A percentile compares a stretch with the other conserved stretches of the same genome.
These are phyloP conservation scores for Neurospora sp. DNA, from an alignment of 495 filamentous ascomycete species.

Conservation along the genomic window DNA sequence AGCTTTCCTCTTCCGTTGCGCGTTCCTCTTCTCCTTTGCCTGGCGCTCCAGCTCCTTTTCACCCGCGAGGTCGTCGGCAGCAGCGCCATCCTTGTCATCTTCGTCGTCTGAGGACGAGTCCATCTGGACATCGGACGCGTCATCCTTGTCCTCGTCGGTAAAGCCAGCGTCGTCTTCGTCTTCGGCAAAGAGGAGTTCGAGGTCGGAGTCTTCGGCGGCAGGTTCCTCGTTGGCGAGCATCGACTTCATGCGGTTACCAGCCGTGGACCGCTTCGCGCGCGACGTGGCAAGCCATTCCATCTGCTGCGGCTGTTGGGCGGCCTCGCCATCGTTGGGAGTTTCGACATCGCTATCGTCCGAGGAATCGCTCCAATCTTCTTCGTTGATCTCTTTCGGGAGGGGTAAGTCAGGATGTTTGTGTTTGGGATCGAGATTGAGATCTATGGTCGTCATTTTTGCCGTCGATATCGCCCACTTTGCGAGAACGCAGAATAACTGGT, in stretches of 20 bases:
- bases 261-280: conserved; percentile 71
- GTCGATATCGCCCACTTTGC: not conserved
- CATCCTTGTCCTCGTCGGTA: conserved; percentile 55
- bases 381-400: conserved; percentile 14
- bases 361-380: conserved; percentile 16
- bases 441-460: not conserved
- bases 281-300: conserved; percentile 71
- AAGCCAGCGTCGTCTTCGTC: conserved; percentile 82
- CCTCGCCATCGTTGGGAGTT: conserved; percentile 13
- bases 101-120: conserved; percentile 78
- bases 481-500: not conserved
- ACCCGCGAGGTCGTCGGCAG: conserved; percentile 57
- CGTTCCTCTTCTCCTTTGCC: conserved; percentile 37
- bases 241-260: conserved; percentile 72
- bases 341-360: conserved; percentile 14
- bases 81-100: conserved; percentile 65
- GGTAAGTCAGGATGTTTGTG: not conserved
- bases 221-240: conserved; percentile 70
- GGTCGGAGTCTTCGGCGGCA: conserved; percentile 48
- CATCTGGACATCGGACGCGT: conserved; percentile 65
- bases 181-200: conserved; percentile 74
- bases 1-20: conserved; percentile 66
- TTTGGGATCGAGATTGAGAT: not conserved
- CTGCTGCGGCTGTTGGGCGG: conserved; percentile 8
- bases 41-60: conserved; percentile 57